Conservation (phyloP, 306 rosid species). For the Styphnolobium japonicum region DNA sequence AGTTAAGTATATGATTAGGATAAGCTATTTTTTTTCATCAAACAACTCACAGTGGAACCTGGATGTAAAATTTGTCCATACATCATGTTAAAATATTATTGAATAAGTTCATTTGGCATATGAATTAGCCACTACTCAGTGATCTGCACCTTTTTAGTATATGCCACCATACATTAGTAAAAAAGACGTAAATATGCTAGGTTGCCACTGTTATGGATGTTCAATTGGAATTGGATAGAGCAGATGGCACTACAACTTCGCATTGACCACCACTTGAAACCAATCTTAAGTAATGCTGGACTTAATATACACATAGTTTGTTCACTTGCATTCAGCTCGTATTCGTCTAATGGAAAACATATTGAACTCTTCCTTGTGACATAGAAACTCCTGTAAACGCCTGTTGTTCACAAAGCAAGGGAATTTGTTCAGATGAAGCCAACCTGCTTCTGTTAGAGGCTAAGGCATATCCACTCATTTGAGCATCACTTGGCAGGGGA, state of each 20-base stretch:
- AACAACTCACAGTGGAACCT: neutral
- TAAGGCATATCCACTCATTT: neutral
- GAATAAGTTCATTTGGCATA: neutral
- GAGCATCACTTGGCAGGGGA: neutral
- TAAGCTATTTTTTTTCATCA: slow-evolving; percentile 19
- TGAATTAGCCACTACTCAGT: neutral
- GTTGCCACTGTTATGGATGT: neutral
- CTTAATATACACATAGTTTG: neutral
- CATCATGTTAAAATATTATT: slow-evolving; percentile 11
- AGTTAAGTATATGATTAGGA: slow-evolving; percentile 29
- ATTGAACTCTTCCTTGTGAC: neutral
- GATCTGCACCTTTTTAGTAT: neutral
- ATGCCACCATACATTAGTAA: neutral
- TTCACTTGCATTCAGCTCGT: neutral
- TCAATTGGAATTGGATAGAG: neutral
- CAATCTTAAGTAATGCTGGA: neutral
- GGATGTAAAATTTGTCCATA: slow-evolving; percentile 37
- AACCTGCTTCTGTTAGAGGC: neutral
- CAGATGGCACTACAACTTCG: neutral
- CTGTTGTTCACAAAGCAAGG: neutral
- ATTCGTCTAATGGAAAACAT: neutral
- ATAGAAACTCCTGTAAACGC: neutral
- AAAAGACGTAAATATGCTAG: too few relatives aligned
- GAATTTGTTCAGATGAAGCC: neutral
- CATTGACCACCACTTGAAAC: neutral